Base-by-base conservation (phyloP, 129 eudicot species). In the Heracleum sosnowskyi region DNA sequence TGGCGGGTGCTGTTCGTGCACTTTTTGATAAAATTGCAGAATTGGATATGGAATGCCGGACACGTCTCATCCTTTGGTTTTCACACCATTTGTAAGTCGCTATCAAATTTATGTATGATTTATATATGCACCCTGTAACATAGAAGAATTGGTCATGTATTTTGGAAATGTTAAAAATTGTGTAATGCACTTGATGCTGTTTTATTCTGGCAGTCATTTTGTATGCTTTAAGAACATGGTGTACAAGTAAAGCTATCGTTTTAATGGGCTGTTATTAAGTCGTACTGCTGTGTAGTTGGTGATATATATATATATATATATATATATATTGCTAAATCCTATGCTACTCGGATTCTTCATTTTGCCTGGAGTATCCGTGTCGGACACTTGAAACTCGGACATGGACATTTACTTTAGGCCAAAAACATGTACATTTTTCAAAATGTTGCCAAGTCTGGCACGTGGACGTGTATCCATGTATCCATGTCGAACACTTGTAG, bases 1-100 rank as follows among this genome's bases (percentile, higher is more conserved):
- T 96, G 69, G 97, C 99, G 34, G 97, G 97, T 78, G 99, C 99
- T 36, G 99, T 96, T 11, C 97, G 99, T 69, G 92, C 97, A 22
- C 99, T 96, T 80, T 96, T 96, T 86, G 97, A 96, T 79, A 92
- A 87, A 84, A 92, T 96, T 77, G 88, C 91, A 53, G 99, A 92
- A 62, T 68, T 96, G 66, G 99, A 96, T 83, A 92, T 96, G 99
- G 99, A 96, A 77, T 96, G 99, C 75, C 88, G 97, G 63, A 89
- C 92, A 36, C 97, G 97, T 53, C 97, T 96, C 44, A 90, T 96
- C 79, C 93, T 96, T 82, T 96, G 99, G 99, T 96, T 96, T 81
- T 92, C 99, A 24, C 99, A 96, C 83, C 99, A 96, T 78, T 80
- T 96, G 98, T 95, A 90, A 91, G 98, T 85, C 26, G 28, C 68